Conservation (phyloP, 495 filamentous ascomycete genomes). For the Choiromyces venosus region DNA sequence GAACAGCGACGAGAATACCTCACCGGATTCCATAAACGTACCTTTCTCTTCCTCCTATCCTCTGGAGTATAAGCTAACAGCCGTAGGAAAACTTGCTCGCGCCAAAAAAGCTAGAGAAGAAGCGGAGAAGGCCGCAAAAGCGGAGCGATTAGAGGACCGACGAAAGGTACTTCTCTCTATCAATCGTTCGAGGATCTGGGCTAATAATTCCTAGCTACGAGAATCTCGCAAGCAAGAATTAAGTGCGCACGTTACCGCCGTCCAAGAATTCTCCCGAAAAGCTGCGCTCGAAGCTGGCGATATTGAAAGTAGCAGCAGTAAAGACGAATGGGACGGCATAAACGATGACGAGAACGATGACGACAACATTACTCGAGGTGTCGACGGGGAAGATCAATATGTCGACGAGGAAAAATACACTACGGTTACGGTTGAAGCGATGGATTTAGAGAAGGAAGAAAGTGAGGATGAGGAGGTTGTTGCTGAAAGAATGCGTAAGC, state of each 20-base stretch:
- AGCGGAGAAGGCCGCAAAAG: background rate
- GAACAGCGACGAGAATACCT: conserved; percentile 72
- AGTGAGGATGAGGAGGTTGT: conserved; percentile 30
- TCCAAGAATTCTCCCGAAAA: conserved; percentile 47
- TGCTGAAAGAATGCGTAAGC: conserved; percentile 46
- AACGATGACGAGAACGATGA: conserved; percentile 42
- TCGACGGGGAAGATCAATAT: conserved; percentile 85
- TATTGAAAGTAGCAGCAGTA: conserved; percentile 36
- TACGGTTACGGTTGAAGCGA: conserved; percentile 83
- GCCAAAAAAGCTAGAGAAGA: background rate
- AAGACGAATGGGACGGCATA: conserved; percentile 36
- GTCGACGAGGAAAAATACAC: conserved; percentile 91
- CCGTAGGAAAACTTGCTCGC: background rate
- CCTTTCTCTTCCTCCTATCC: background rate
- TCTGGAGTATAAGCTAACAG: background rate
- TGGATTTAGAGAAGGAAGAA: conserved; percentile 58
- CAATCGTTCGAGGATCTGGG: background rate
- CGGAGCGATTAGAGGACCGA: background rate
- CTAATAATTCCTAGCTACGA: conserved; percentile 53
- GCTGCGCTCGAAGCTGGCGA: conserved; percentile 50
- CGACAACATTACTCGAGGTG: background rate
- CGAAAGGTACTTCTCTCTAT: background rate
- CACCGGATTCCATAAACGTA: conserved; percentile 93
- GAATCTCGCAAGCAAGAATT: conserved; percentile 71
- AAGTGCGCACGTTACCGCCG: conserved; percentile 66